Evolutionary conservation across 495 filamentous ascomycete species (phyloP), one percentile per base, ranked within the genome.

Genomic region (Penicillium coffeae): DNA sequence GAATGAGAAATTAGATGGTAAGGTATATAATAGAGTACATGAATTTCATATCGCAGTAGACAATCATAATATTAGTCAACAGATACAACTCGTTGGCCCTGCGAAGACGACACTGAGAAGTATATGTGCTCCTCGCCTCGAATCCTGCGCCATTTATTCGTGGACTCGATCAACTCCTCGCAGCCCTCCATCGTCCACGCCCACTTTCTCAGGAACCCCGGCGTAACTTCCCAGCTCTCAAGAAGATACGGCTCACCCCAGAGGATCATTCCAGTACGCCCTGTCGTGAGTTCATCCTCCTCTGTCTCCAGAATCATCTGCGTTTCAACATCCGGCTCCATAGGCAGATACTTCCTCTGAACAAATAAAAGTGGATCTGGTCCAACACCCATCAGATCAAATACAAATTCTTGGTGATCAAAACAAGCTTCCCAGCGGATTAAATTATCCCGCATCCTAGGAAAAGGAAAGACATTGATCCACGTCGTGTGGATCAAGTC

Each of bases 391-490:
- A 50, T 38, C 9, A 50, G 13, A 50, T 50, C 39, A 3, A 7
- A 32, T 10, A 10, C 33, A 20, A 55, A 37, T 16, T 55, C 52
- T 20, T n/a, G 8, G 21, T 48, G 50, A 38, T 54, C 42, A 14
- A 58, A 62, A 0, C 10, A 19, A 3, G n/a, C 27, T 33, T 62
- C 51, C 30, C 38, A 53, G 1, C 40, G 39, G 3, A 59, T 62
- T 7, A 62, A 43, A 27, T 59, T 62, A 10, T 62, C 55, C 1
- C 59, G 48, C 30, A 62, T 47, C 0, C 25, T 18, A 2, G 52
- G 45, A 21, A 62, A 59, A 0, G 59, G 59, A 6, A 62, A 7
- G 0, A 51, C 3, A 19, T 56, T 54, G 22, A 62, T 51, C 59
- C 55, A 62, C 0, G 36, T 47, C 1, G 55, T 51, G 35, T 62